Evolutionary conservation across 495 filamentous ascomycete genomes (phyloP).

Genomic region (Elasticomyces elasticus): DNA sequence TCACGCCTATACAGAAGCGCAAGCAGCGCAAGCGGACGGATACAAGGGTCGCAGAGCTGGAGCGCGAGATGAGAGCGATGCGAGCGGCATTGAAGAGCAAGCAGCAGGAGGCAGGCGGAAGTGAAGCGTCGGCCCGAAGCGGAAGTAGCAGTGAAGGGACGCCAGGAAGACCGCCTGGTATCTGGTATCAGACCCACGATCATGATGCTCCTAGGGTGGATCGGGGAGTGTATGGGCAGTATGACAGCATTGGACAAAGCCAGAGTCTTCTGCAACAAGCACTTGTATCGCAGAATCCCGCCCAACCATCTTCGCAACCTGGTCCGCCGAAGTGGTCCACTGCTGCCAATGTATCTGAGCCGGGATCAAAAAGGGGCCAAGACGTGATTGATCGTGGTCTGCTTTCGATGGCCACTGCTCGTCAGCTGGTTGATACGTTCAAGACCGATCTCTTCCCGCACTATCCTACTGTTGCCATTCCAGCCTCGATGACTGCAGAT

Average conservation of each 20-base stretch:
- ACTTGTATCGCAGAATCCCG: background rate
- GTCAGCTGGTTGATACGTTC: slow-evolving; percentile 37
- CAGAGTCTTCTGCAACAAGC: background rate
- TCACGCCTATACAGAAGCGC: slow-evolving; percentile 16
- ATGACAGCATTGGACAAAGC: background rate
- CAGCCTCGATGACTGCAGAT: slow-evolving; percentile 31
- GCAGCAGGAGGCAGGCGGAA: slow-evolving; percentile 14
- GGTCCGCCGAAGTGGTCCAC: background rate
- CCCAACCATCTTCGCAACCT: too few species aligned
- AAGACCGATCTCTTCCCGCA: slow-evolving; percentile 36
- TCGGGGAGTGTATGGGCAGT: background rate
- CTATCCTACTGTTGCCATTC: slow-evolving; percentile 38
- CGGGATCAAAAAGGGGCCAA: background rate
- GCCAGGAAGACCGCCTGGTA: background rate
- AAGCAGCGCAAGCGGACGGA: slow-evolving; percentile 21
- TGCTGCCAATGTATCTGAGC: background rate
- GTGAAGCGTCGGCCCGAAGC: background rate
- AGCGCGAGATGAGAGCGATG: slow-evolving; percentile 18
- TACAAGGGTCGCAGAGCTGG: slow-evolving; percentile 18
- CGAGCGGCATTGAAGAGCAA: slow-evolving; percentile 25
- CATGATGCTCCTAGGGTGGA: background rate
- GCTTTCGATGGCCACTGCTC: slow-evolving; percentile 37
- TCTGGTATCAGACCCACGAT: slow-evolving; percentile 3
- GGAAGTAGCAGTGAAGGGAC: background rate
- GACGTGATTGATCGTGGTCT: slow-evolving; percentile 42